A percentile compares a stretch with the other conserved stretches of the same genome.
These are phyloP conservation scores for Colletotrichum trifolii DNA, from an alignment of 2,329 filamentous ascomycete species.

Conservation along the genomic window DNA sequence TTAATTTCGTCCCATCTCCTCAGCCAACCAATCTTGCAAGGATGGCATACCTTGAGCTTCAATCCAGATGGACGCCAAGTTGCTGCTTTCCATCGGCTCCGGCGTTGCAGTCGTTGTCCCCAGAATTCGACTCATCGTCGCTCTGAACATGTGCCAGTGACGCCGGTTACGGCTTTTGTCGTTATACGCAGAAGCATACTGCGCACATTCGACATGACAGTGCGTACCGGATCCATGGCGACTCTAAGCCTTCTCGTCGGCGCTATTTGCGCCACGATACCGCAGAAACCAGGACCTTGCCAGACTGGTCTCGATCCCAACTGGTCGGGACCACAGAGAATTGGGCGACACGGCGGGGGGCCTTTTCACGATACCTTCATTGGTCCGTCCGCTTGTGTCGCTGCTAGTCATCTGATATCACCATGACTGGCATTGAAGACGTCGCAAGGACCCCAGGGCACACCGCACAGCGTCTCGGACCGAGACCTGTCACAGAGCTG, in stretches of 20 bases:
- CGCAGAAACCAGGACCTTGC: slow-evolving; percentile 22
- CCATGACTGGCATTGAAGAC: not conserved
- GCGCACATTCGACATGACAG: too few species aligned
- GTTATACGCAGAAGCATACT: too few species aligned
- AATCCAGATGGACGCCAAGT: not conserved
- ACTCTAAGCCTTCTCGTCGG: not conserved
- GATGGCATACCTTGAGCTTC: slow-evolving; percentile 27
- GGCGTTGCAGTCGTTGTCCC: too few species aligned
- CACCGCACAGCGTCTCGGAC: not conserved
- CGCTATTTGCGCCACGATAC: slow-evolving; percentile 29
- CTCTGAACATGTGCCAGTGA: too few species aligned
- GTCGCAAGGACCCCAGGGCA: slow-evolving; percentile 2
- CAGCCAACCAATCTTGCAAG: slow-evolving; percentile 28
- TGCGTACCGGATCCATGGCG: too few species aligned
- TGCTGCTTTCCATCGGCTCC: too few species aligned
- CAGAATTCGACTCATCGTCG: too few species aligned
- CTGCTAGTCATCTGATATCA: slow-evolving; percentile 8
- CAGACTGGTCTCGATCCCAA: slow-evolving; percentile 27
- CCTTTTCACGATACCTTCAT: slow-evolving; percentile 29
- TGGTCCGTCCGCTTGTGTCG: slow-evolving; percentile 9
- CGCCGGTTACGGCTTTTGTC: too few species aligned
- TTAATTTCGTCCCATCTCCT: slow-evolving; percentile 36
- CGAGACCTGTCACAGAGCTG: slow-evolving; percentile 23
- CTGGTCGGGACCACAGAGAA: slow-evolving; percentile 27
- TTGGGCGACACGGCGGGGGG: slow-evolving; percentile 2